A percentile compares a stretch with the other conserved stretches of the same genome.
phyloP scores from a whole-genome alignment of 2,329 filamentous ascomycete genomes.

The Alternaria longipes region DNA sequence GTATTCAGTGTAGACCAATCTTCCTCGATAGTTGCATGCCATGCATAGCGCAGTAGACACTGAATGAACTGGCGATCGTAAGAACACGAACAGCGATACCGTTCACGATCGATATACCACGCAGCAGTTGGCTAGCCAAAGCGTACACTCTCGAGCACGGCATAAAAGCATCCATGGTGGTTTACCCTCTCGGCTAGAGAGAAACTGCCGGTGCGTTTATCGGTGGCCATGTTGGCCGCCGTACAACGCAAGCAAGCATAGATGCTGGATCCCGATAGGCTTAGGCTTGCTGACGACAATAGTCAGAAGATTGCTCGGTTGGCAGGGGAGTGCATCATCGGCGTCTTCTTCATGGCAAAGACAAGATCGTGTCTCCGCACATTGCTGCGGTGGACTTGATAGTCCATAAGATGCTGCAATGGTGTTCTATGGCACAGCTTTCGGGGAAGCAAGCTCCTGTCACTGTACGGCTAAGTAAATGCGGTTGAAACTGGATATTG shows the following conservation, averaged over 20 bases:
- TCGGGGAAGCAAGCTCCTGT: not conserved
- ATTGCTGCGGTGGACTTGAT: slow-evolving; percentile 7
- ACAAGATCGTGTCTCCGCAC: slow-evolving; percentile 17
- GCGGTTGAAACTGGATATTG: not conserved
- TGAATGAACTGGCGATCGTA: not conserved
- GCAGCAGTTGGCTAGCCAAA: not conserved
- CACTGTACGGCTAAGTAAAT: not conserved
- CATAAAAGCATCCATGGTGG: slow-evolving; percentile 1
- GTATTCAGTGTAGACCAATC: not conserved
- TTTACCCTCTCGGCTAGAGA: slow-evolving; percentile 9
- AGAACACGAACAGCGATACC: not conserved
- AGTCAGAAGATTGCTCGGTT: not conserved
- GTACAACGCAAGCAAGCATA: slow-evolving; percentile 24
- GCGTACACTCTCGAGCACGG: not conserved
- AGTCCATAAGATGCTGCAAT: not conserved
- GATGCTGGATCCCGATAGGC: slow-evolving; percentile 15
- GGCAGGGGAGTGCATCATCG: slow-evolving; percentile 23
- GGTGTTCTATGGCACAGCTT: slow-evolving; percentile 10
- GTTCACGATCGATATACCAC: not conserved
- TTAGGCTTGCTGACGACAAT: slow-evolving; percentile 7
- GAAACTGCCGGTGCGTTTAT: slow-evolving; percentile 13
- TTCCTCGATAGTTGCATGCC: not conserved
- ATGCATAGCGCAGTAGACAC: not conserved
- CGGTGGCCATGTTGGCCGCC: slow-evolving; percentile 2
- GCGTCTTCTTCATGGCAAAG: slow-evolving; percentile 14